A percentile compares a stretch with the other conserved stretches of the same genome.
Evolutionary conservation across 2,329 filamentous ascomycete species (phyloP).

Genomic region (Alternaria arborescens): DNA sequence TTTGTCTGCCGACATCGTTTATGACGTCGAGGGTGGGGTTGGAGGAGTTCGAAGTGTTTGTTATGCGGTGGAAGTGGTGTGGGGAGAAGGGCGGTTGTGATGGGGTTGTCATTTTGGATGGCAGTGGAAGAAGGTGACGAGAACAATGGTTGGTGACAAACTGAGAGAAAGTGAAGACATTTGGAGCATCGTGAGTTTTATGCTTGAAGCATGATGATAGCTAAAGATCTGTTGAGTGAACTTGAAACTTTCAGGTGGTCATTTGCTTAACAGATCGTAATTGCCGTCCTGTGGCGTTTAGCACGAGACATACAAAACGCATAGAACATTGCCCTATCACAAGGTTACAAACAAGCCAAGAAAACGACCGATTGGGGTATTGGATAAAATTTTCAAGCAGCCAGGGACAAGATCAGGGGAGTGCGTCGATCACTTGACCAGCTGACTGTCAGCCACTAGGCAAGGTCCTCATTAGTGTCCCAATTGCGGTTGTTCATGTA

Average conservation of each 20-base stretch:
- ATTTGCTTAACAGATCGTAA: neutral
- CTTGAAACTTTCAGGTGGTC: rapidly evolving
- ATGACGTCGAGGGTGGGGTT: neutral
- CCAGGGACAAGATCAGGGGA: neutral
- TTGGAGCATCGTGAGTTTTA: neutral
- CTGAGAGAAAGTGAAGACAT: neutral
- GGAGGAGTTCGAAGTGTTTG: neutral
- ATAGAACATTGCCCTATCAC: neutral
- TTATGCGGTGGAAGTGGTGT: neutral
- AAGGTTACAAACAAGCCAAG: no score
- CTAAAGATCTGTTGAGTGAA: neutral
- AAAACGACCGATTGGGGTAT: neutral
- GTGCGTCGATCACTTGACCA: neutral
- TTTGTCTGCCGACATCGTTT: neutral
- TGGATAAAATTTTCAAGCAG: neutral
- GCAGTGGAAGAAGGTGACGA: neutral
- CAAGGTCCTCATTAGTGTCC: neutral
- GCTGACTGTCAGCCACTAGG: slow-evolving; percentile 3
- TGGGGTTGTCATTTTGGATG: neutral
- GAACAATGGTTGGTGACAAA: neutral
- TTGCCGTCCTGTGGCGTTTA: neutral
- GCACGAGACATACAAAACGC: neutral
- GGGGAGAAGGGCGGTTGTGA: neutral
- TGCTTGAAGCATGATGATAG: neutral
- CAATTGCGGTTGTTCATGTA: neutral